Conservation (phyloP, 805 yeast species). For the Candida xyloterini region DNA sequence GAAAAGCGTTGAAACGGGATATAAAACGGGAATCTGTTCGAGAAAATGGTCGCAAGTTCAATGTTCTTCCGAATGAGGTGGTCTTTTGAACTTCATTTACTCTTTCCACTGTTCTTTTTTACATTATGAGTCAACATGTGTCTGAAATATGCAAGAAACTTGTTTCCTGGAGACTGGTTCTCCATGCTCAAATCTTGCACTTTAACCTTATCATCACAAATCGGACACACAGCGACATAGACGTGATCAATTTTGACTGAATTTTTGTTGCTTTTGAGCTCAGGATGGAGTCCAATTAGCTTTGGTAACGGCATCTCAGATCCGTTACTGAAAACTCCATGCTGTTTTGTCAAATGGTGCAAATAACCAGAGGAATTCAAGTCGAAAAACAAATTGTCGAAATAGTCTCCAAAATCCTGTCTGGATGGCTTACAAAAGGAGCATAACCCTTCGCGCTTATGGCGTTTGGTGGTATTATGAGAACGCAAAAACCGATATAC, state of each 20-base stretch:
- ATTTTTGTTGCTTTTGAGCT: conserved; percentile 13
- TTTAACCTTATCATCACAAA: conserved; percentile 14
- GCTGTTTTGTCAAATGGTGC: conserved; percentile 28
- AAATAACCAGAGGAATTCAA: conserved; percentile 25
- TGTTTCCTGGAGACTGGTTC: conserved; percentile 12
- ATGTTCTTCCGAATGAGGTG: conserved; percentile 67
- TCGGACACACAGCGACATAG: conserved; percentile 15
- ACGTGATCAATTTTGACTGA: conserved; percentile 15
- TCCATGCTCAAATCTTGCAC: conserved; percentile 13
- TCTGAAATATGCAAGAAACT: conserved; percentile 17
- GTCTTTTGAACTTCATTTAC: conserved; percentile 39
- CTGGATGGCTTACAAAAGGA: conserved; percentile 21
- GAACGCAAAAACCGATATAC: conserved; percentile 14
- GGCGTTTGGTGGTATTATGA: conserved; percentile 9
- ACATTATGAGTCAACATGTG: conserved; percentile 21
- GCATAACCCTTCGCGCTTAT: conserved; percentile 23
- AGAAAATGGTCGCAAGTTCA: conserved; percentile 54
- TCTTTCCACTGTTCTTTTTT: conserved; percentile 13
- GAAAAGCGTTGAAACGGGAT: conserved; percentile 63
- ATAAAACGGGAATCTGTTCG: conserved; percentile 49
- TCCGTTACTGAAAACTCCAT: conserved; percentile 28
- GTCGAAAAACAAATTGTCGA: conserved; percentile 18
- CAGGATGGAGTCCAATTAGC: conserved; percentile 17
- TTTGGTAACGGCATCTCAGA: conserved; percentile 20
- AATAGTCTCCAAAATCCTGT: conserved; percentile 9